Evolutionary conservation across 805 yeast species (phyloP).

Genomic region (Torulaspora delbrueckii): DNA sequence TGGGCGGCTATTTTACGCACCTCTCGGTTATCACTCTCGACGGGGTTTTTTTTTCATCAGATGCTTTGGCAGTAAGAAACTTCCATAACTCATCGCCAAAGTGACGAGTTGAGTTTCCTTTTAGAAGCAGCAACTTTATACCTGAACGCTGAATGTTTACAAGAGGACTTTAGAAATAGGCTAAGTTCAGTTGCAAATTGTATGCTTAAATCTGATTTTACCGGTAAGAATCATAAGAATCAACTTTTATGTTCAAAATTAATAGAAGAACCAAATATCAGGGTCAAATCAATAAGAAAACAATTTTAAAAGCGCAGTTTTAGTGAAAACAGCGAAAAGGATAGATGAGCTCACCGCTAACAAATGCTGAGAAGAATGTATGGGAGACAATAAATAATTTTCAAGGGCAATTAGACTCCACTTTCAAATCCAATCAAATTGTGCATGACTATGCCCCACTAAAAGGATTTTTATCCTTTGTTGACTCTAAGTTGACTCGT

Average conservation of each 20-base stretch:
- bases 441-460: conserved; percentile 29
- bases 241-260: conserved; percentile 4
- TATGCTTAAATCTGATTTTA: conserved; percentile 9
- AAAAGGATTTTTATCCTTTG: conserved; percentile 27
- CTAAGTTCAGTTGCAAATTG: conserved; percentile 1
- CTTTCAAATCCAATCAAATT: conserved; percentile 24
- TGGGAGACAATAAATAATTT: conserved; percentile 18
- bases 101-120: background rate
- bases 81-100: background rate
- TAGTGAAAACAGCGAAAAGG: conserved; percentile 3
- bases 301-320: conserved; percentile 1
- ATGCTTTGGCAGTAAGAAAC: background rate
- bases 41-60: conserved; percentile 3
- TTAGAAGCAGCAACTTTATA: background rate
- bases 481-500: conserved; percentile 27
- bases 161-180: background rate
- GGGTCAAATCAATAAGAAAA: background rate
- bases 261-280: conserved; percentile 1
- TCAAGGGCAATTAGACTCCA: conserved; percentile 22
- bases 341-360: conserved; percentile 14
- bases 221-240: background rate
- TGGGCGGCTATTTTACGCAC: conserved; percentile 2
- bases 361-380: conserved; percentile 17
- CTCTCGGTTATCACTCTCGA: background rate
- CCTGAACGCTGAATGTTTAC: conserved; percentile 5